Base-by-base conservation (phyloP, 2,329 filamentous ascomycete species). In the Botrytis elliptica region DNA sequence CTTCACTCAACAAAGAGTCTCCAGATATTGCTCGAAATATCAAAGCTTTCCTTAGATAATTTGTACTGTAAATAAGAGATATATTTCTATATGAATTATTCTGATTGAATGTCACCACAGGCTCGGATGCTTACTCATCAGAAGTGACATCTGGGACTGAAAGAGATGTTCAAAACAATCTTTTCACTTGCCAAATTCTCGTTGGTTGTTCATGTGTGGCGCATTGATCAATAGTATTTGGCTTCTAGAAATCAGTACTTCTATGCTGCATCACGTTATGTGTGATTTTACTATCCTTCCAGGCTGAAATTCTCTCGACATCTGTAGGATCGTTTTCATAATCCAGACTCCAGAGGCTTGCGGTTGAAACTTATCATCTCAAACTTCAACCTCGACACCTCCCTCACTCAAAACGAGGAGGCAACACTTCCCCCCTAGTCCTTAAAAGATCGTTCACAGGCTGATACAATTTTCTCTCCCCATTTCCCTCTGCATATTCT, bases 401-500 rank as follows among this genome's bases (percentile, higher is more conserved):
- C 2, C 22, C 14, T 38, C 36, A 29, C 36, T 55, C 33, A 55
- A 40, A 38, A 8, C 22, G n/a, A 40, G 44, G 64, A 52, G 44
- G 64, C 29, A 52, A 4, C 7, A 38, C 44, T 7, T 52, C 64
- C 29, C 33, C 44, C 14, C 44, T 67, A 18, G 44, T 52, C 22
- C 22, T 67, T 22, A 55, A 71, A 64, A 40, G 36, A 71, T 55
- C 59, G 29, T 9, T 5, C 44, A 71, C 44, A 20, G 44, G 33
- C 33, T 36, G 22, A 67, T 40, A 67, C 6, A 52, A 63, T 14
- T 25, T 71, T 14, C 69, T 62, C 10, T 36, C 67, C 40, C n/a
- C 40, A 38, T 8, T 57, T 16, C 9, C 38, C 42, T 29, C 69
- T 42, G 81, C 80, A 81, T 84, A 29, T 73, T 75, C n/a, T 77